Evolutionary conservation across 129 eudicot species (phyloP).

Genomic region (Logfia minima): DNA sequence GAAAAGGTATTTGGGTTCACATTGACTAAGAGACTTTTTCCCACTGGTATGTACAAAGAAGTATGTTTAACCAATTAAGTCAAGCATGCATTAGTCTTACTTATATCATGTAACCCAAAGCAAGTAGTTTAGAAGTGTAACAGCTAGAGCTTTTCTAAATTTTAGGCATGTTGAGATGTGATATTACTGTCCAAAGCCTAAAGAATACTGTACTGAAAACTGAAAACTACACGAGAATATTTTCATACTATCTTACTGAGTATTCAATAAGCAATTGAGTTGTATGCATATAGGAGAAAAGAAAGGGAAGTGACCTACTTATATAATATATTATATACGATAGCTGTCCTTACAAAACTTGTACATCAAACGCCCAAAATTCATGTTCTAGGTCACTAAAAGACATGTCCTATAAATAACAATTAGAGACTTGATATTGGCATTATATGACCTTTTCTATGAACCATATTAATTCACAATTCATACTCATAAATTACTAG

Average conservation of each 20-base stretch:
- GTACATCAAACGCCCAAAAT: background rate
- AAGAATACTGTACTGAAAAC: background rate
- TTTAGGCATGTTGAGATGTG: slow-evolving; percentile 12
- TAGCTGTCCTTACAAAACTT: background rate
- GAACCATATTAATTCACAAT: slow-evolving; percentile 17
- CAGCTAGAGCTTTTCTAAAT: background rate
- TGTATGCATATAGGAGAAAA: background rate
- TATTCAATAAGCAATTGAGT: background rate
- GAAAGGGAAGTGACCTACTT: too few species aligned
- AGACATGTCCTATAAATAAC: background rate
- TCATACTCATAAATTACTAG: slow-evolving; percentile 5
- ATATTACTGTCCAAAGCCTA: background rate
- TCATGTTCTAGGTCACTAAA: background rate
- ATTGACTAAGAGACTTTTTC: slow-evolving; percentile 29
- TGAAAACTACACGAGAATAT: background rate
- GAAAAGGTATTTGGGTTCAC: slow-evolving; percentile 68
- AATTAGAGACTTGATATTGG: background rate
- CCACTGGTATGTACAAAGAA: background rate
- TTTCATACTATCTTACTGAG: background rate
- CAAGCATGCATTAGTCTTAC: slow-evolving; percentile 11
- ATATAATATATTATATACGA: background rate
- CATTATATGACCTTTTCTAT: slow-evolving; percentile 19
- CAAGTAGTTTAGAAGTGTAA: slow-evolving; percentile 9
- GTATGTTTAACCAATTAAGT: slow-evolving; percentile 14
- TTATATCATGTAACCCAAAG: slow-evolving; percentile 3